Base-by-base conservation (phyloP, 1,139 yeast genomes). In the Kazachstania sp. region DNA sequence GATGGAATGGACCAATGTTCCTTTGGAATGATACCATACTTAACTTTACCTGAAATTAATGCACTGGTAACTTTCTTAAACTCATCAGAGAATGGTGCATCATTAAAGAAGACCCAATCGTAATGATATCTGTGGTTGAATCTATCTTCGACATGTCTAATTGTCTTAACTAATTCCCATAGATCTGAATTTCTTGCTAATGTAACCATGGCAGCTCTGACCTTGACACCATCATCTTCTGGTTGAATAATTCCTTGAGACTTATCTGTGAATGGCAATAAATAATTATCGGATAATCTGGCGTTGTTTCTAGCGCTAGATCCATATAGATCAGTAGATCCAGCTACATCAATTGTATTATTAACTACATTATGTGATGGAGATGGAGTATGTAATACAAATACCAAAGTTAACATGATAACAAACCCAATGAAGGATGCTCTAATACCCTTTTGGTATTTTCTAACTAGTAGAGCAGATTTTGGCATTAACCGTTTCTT, bases 51-150 rank as follows among this genome's bases (percentile, higher is more conserved):
- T 9, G 78, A 67, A 30, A 71, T 69, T 34, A 74, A 53, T 11
- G 70, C 61, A 3, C 66, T 46, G 1, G 76, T 68, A 31, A 70
- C 68, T 39, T 53, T 63, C 52, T 66, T 72, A 60, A 77, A 77
- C 49, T 71, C 74, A 3, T 70, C 72, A 43, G 69, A 63, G 60
- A 77, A 77, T 13, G 71, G 74, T 51, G 71, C 72, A 54, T 77
- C 80, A 63, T 83, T 83, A 49, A 82, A 68, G 59, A 83, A 83
- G n/a, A 81, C 83, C 90, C 90, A 83, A 56, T 81, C 86, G 61
- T 83, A 83, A 54, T 77, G 75, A 62, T 65, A 81, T 51, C 75
- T 68, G 49, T 69, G 59, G 67, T 87, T 86, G 70, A 86, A 86
- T 43, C 94, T 73, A 60, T 79, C 82, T 67, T 87, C 94, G 39